Base-by-base conservation (phyloP, 2,329 filamentous ascomycete species). In the Microsporum canis region DNA sequence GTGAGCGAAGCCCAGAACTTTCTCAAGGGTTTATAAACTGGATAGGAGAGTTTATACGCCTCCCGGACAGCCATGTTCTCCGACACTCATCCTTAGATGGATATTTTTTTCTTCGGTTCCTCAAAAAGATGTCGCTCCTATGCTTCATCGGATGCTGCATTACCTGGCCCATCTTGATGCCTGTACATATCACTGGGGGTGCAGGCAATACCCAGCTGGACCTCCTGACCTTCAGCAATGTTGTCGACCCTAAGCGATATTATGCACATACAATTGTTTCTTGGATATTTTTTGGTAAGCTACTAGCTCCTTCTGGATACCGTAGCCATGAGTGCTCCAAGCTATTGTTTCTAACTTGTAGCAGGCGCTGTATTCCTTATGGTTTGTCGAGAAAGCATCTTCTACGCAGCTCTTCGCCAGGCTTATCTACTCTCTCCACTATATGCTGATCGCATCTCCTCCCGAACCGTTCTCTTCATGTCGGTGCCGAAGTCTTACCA, bases 71-170 rank as follows among this genome's bases (percentile, higher is more conserved):
- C 27, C 88, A 89, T 70, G 84, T 91, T n/a, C 84, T 97, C 5
- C 88, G 94, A 68, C 89, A 95, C 76, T 89, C 91, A 66, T 95
- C 91, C 0, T 82, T 97, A 59, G 92, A 97, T 72, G 88, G 88
- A 29, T 97, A 91, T 74, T 85, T 97, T 51, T 96, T 95, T 73
- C 80, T 97, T 29, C 89, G 92, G 27, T 95, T 92, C 68, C 77
- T 97, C 64, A 87, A 89, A 66, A 87, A 94, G 51, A 78, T 88
- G 49, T 85, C 87, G 64, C 81, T 88, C 62, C 87, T 92, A 64
- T 91, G 87, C 72, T 81, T 96, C 34, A 85, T 89, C 5, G 94
- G 92, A 56, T 89, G 88, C 68, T 77, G 83, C 66, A 86, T 96
- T 63, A 90, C 89, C 41, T 96, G 89, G 88, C 92, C 94, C 0